A percentile compares a stretch with the other conserved stretches of the same genome.
These are phyloP conservation scores for Fusarium pseudograminearum DNA, from an alignment of 2,329 filamentous ascomycete genomes.

Conservation along the genomic window DNA sequence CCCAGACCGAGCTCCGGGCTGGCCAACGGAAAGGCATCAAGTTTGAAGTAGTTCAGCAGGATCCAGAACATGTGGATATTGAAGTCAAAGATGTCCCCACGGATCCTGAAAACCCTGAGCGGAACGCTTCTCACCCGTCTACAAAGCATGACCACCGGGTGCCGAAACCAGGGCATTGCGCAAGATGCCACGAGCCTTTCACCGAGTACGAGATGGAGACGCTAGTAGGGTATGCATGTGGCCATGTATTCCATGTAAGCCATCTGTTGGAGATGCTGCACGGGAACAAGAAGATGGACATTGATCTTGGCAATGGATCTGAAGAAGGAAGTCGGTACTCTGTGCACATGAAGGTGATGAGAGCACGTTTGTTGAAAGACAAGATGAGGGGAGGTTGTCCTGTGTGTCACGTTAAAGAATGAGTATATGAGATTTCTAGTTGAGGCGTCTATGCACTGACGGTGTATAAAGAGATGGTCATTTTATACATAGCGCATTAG, in stretches of 20 bases:
- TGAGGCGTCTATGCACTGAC: constrained; percentile 16
- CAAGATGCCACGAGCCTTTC: constrained; percentile 68
- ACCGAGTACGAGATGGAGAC: constrained; percentile 75
- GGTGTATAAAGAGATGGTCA: constrained; percentile 30
- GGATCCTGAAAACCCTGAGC: constrained; percentile 42
- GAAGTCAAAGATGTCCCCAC: constrained; percentile 56
- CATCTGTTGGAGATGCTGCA: constrained; percentile 72
- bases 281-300: constrained; percentile 60
- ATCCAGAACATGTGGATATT: constrained; percentile 58
- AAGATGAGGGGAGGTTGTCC: constrained; percentile 75
- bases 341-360: constrained; percentile 88
- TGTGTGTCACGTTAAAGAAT: constrained; percentile 59
- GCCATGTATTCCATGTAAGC: constrained; percentile 82
- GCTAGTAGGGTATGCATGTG: constrained; percentile 83
- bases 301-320: constrained; percentile 58
- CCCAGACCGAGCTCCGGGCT: constrained; percentile 82
- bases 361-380: constrained; percentile 81
- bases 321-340: constrained; percentile 67
- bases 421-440: constrained; percentile 26
- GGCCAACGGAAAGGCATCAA: constrained; percentile 89
- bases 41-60: constrained; percentile 76
- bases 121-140: constrained; percentile 29
- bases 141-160: constrained; percentile 49
- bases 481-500: constrained; percentile 15
- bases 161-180: constrained; percentile 68